Conservation (phyloP, 768 basidiomycete species). For the Exidia glandulosa region DNA sequence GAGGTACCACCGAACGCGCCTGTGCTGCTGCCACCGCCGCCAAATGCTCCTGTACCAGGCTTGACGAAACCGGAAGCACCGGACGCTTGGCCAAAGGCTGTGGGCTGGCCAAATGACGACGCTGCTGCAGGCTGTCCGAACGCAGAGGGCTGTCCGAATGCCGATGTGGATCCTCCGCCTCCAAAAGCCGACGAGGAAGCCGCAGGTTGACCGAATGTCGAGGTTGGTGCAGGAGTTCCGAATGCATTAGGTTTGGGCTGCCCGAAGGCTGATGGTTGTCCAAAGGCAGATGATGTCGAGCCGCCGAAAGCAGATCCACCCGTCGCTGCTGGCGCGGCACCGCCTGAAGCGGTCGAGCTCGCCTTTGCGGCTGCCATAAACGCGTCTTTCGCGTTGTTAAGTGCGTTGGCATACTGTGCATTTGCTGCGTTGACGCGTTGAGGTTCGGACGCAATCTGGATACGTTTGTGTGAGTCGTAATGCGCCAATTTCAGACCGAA, state of each 20-base stretch:
- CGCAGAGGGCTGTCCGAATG: not conserved
- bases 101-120: not conserved
- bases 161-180: not conserved
- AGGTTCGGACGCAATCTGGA: not conserved
- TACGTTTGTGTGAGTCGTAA: not conserved
- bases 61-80: too few species aligned
- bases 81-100: too few species aligned
- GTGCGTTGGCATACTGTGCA: not conserved
- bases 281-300: not conserved
- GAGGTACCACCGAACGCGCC: not conserved
- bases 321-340: not conserved
- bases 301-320: not conserved
- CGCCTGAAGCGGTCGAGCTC: not conserved
- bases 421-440: not conserved
- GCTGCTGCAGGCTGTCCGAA: not conserved
- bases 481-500: too few species aligned
- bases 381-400: not conserved
- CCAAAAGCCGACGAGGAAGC: conserved; percentile 1
- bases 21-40: not conserved
- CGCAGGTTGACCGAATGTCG: not conserved
- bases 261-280: not conserved
- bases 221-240: not conserved
- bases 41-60: not conserved
- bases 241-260: not conserved
- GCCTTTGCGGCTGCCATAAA: not conserved